Percentiles rank a stretch among this genome's conserved stretches.
Evolutionary conservation across 2,329 filamentous ascomycete genomes (phyloP).

Genomic region (Monosporascus sp.): DNA sequence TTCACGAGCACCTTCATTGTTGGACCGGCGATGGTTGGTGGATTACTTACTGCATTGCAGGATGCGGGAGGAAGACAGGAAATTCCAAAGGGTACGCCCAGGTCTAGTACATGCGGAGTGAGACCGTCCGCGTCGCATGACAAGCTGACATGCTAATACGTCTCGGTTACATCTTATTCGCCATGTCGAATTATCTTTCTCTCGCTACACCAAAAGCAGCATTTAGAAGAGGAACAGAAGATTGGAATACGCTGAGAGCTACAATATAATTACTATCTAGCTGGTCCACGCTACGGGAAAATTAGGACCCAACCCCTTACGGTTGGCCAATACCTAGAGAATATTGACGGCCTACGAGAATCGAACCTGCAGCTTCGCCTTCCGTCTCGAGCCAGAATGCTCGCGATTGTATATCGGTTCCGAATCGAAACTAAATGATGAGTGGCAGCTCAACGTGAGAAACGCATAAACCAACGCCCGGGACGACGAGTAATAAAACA

Average conservation of each 20-base stretch:
- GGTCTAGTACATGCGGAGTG: too few relatives aligned
- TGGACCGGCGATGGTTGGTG: too few relatives aligned
- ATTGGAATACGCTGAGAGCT: background rate
- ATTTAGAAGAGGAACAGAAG: background rate
- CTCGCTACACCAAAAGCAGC: background rate
- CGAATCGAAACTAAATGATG: slow-evolving; percentile 26
- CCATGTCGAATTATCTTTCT: background rate
- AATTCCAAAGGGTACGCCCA: too few relatives aligned
- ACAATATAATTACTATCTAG: background rate
- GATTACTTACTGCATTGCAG: too few relatives aligned
- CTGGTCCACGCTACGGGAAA: background rate
- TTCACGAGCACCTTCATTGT: too few relatives aligned
- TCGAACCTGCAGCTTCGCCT: background rate
- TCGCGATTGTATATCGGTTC: background rate
- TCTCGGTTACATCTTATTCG: too few relatives aligned
- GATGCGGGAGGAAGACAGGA: too few relatives aligned
- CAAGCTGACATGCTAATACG: too few relatives aligned
- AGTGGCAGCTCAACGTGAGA: slow-evolving; percentile 20
- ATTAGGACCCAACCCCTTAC: background rate
- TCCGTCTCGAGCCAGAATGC: background rate
- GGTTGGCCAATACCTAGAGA: background rate
- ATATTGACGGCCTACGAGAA: background rate
- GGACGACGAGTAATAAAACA: slow-evolving; percentile 11
- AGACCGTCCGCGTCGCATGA: too few relatives aligned
- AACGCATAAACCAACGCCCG: slow-evolving; percentile 16